Evolutionary conservation across 2,329 filamentous ascomycete genomes (phyloP).

Genomic region (Penicillium sp.): DNA sequence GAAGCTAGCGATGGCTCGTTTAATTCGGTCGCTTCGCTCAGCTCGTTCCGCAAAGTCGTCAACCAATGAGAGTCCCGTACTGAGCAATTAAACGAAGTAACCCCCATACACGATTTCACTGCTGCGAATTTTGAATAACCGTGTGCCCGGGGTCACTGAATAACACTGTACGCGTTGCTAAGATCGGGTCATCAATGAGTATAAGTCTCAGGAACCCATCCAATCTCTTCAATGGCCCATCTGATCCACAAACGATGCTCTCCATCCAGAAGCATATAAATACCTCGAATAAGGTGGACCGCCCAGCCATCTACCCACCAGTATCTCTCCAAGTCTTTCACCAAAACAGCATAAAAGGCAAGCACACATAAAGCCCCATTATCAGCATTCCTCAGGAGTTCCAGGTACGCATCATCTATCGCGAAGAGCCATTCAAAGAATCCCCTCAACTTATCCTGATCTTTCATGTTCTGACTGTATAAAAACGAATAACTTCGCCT

Average conservation of each 20-base stretch:
- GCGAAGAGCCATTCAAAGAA: constrained; percentile 2
- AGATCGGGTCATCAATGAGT: too few species aligned
- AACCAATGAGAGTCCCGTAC: too few species aligned
- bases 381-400: not conserved
- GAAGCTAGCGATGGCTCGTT: too few species aligned
- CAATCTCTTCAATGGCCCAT: constrained; percentile 4
- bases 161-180: too few species aligned
- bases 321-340: not conserved
- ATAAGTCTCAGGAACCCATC: not conserved
- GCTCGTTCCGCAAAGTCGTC: too few species aligned
- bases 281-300: not conserved
- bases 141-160: too few species aligned
- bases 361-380: not conserved
- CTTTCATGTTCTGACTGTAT: not conserved
- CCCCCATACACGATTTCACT: too few species aligned
- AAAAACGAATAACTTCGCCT: constrained; percentile 1
- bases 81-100: too few species aligned
- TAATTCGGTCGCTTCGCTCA: too few species aligned
- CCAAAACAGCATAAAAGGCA: constrained; percentile 1
- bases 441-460: constrained; percentile 1
- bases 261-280: constrained; percentile 2
- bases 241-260: constrained; percentile 5
- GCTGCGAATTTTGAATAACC: too few species aligned
- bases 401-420: not conserved
- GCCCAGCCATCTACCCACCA: constrained; percentile 2